These are phyloP conservation scores for Ilyonectria sp. DNA, from an alignment of 2,329 filamentous ascomycete genomes.

Conservation along the genomic window DNA sequence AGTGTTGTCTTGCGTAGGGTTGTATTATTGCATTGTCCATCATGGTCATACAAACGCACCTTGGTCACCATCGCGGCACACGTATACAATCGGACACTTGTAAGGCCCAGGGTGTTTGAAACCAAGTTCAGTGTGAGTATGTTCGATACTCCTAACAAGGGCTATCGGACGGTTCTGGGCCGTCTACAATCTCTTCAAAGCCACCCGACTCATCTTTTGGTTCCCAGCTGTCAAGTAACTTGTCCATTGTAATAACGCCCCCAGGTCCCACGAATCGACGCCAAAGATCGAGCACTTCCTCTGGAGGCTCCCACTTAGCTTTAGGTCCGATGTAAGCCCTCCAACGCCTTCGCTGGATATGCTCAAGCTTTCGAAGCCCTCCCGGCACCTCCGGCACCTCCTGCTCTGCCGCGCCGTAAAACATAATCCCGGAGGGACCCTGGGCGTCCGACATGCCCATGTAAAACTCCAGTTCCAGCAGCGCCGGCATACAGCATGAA, in stretches of 20 bases:
- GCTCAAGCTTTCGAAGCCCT: neutral
- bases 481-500: slow-evolving; percentile 14
- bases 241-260: neutral
- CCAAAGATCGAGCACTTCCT: neutral
- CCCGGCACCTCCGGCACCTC: neutral
- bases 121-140: neutral
- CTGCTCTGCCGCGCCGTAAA: neutral
- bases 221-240: neutral
- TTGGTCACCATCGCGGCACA: no score
- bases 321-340: neutral
- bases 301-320: slow-evolving; percentile 1
- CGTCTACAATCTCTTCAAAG: neutral
- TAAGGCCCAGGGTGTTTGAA: no score
- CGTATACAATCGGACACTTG: no score
- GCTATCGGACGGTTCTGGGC: neutral
- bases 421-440: slow-evolving; percentile 8
- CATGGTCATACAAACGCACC: no score
- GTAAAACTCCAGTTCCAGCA: slow-evolving; percentile 15
- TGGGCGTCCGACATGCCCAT: slow-evolving; percentile 18
- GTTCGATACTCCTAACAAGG: neutral
- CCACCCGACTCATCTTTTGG: neutral
- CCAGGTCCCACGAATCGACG: neutral
- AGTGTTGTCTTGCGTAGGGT: no score
- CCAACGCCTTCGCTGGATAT: neutral
- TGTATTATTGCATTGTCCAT: no score